Base-by-base conservation (phyloP, 1,284 basidiomycete species). In the Salmacisia buchloeana region DNA sequence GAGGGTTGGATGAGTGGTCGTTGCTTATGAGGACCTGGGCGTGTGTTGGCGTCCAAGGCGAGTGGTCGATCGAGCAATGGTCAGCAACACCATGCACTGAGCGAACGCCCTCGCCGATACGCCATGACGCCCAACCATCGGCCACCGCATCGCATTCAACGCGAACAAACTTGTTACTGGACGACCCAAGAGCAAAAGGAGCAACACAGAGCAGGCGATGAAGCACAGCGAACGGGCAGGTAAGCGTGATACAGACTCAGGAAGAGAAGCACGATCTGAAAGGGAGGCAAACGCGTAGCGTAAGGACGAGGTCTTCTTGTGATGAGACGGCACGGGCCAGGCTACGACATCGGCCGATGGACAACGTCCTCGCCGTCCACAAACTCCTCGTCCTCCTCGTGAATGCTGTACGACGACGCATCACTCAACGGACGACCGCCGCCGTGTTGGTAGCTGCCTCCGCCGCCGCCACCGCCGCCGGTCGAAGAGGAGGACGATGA, bases 371-470 rank as follows among this genome's bases (percentile, higher is more conserved):
- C n/a, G n/a, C n/a, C 39, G 18, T 43, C 39, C 39, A 25, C 46
- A 7, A 33, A 7, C 49, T 54, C 49, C 29, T 54, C 49, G 6
- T 33, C 49, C 1, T 6, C 49, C 49, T 54, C 49, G 3, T 54
- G 29, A 6, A 54, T 54, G 15, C 49, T 54, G 49, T 54, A 54
- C 15, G 49, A 27, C 10, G 49, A 54, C 13, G 49, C 49, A 15
- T 54, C 49, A n/a, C 49, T 54, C 49, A 54, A 54, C 27, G 49
- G 49, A 10, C 49, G 49, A 54, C 15, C 29, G 15, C 29, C n/a
- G n/a, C n/a, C n/a, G n/a, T n/a, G 9, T 9, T 38, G 18, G 39
- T 43, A 3, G 39, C 23, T 43, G 39, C 15, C 15, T 15, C 39
- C 23, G 39, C 39, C 23, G 39, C 39, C 15, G 39, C 5, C 15